Base-by-base conservation (phyloP, 768 basidiomycete species). In the Podaxis sp. region DNA sequence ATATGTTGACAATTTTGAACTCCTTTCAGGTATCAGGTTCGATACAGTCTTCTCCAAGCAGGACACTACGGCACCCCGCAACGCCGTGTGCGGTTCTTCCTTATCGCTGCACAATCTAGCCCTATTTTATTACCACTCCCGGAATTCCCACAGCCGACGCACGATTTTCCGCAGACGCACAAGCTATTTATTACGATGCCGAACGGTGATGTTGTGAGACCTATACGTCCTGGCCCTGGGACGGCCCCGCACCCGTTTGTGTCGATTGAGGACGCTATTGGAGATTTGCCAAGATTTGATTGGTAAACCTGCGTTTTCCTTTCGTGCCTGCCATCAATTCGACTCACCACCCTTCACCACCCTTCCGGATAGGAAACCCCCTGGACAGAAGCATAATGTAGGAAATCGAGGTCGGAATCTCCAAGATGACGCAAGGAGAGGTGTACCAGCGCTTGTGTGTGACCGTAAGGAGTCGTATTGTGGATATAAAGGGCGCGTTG, bases 211-310 rank as follows among this genome's bases (percentile, higher is more conserved):
- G 55, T 60, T 0, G 70, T 85, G 27, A 66, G 64, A 2, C 82
- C 84, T 0, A 80, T 89, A 16, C 74, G 73, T 11, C 76, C 78
- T 0, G 66, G 71, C 3, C 61, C 65, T 21, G 89, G 90, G 0
- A 78, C 76, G 1, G 86, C 85, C 0, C 80, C 82, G 0, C 83
- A 87, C 68, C 75, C 73, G 6, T 76, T 76, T 63, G 82, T 91
- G 21, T 82, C 83, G 0, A 80, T 91, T 44, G 79, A 82, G 21
- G 90, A 91, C 67, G 89, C 91, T 1, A 90, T 93, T 52, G 74
- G 79, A 2, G 91, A 93, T 68, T 74, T 93, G 7, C 85, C 82
- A 2, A 78, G 71, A 3, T 93, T 88, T 69, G 87, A 93, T 59
- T 93, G 90, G 91, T 90, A 67, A 7, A 76, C 18, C 2, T 23